Percentiles rank a stretch among this genome's conserved stretches.
Conservation (phyloP, 805 yeast species). For the Pichia paraexigua region DNA sequence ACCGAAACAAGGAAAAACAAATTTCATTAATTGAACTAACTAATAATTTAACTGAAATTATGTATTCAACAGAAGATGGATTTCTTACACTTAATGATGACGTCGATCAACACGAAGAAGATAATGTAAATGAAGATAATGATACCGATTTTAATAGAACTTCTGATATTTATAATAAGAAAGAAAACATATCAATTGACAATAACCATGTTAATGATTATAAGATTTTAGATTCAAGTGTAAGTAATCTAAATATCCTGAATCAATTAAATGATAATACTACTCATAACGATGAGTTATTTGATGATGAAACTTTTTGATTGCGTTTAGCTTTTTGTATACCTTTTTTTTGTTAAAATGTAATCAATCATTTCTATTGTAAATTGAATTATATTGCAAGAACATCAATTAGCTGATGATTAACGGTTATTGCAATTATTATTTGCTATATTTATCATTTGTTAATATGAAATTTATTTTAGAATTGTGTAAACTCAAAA, state of each 20-base stretch:
- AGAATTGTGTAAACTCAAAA: no score
- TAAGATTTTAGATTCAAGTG: neutral
- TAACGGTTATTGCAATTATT: no score
- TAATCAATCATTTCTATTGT: no score
- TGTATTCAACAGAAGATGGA: slow-evolving; percentile 80
- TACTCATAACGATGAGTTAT: neutral
- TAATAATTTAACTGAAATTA: slow-evolving; percentile 61
- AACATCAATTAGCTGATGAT: no score
- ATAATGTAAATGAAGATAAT: neutral
- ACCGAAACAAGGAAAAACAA: slow-evolving; percentile 12
- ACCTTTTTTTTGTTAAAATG: neutral
- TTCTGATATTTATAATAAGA: neutral
- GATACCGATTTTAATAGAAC: neutral
- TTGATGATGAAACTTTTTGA: slow-evolving; percentile 11
- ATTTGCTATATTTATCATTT: no score
- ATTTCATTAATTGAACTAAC: slow-evolving; percentile 34
- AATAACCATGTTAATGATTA: neutral
- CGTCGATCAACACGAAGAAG: neutral
- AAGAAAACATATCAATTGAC: neutral
- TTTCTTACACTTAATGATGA: slow-evolving; percentile 51
- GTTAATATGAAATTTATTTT: no score
- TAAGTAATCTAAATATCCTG: neutral
- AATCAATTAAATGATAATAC: neutral
- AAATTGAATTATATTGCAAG: no score
- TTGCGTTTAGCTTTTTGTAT: neutral